phyloP scores from a whole-genome alignment of 768 basidiomycete genomes.

The Termitomyces sp. region DNA sequence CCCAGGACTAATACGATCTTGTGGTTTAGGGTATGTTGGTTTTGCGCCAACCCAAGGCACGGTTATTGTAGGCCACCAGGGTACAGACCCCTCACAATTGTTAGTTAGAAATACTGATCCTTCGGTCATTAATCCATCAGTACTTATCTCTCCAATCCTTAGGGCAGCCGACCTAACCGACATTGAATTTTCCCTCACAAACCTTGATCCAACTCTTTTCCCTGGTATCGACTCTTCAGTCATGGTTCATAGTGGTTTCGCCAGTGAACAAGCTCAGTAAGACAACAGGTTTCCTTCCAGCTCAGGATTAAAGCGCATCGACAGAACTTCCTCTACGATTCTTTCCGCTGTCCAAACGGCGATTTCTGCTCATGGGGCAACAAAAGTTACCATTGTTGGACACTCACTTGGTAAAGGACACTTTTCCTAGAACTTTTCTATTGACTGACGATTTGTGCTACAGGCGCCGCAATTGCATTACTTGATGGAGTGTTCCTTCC shows the following conservation, averaged over 20 bases:
- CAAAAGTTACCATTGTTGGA: conserved; percentile 24
- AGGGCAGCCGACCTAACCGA: conserved; percentile 25
- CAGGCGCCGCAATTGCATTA: conserved; percentile 33
- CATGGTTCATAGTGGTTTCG: conserved; percentile 20
- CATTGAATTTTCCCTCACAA: conserved; percentile 10
- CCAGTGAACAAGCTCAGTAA: conserved; percentile 11
- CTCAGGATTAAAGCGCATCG: neutral
- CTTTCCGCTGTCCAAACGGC: conserved; percentile 22
- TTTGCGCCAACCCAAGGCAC: conserved; percentile 24
- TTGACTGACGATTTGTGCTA: neutral
- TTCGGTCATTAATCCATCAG: neutral
- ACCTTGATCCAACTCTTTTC: conserved; percentile 17
- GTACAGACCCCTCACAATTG: conserved; percentile 33
- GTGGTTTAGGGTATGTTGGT: conserved; percentile 17
- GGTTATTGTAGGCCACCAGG: conserved; percentile 39
- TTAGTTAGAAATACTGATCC: conserved; percentile 10
- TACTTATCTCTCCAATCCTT: neutral
- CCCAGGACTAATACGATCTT: neutral
- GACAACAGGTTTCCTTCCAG: neutral
- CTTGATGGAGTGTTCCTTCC: conserved; percentile 35
- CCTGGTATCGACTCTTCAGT: conserved; percentile 18
- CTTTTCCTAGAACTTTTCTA: neutral
- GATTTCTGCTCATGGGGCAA: conserved; percentile 14
- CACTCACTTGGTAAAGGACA: conserved; percentile 29
- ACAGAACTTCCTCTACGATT: conserved; percentile 20